Evolutionary conservation across 1,139 yeast genomes (phyloP).

Genomic region (Pichia sp.): DNA sequence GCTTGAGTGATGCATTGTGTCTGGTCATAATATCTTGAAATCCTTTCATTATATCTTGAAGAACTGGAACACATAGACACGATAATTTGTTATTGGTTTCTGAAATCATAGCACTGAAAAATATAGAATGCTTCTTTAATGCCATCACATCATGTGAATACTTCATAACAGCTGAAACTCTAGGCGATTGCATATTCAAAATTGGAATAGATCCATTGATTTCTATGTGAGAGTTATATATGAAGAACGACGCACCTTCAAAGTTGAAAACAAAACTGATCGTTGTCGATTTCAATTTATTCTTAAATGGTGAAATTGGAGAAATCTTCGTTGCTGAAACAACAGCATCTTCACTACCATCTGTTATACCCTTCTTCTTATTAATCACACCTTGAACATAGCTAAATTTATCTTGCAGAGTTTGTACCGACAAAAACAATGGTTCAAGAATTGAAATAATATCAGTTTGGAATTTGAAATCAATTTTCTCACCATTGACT

Average conservation of each 20-base stretch:
- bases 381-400: constrained; percentile 4
- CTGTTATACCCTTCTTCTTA: not conserved
- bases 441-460: constrained; percentile 26
- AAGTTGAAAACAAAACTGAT: constrained; percentile 55
- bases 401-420: constrained; percentile 26
- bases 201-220: constrained; percentile 45
- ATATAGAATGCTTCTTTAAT: constrained; percentile 43
- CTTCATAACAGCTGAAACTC: constrained; percentile 55
- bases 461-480: constrained; percentile 50
- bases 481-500: constrained; percentile 65
- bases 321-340: not conserved
- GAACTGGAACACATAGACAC: constrained; percentile 78
- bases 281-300: constrained; percentile 25
- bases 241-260: constrained; percentile 68
- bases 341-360: not conserved
- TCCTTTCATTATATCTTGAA: constrained; percentile 55
- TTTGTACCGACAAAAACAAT: constrained; percentile 22
- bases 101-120: constrained; percentile 59
- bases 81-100: constrained; percentile 70
- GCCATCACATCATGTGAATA: constrained; percentile 34
- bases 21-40: constrained; percentile 31
- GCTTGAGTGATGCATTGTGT: constrained; percentile 5
- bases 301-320: not conserved
- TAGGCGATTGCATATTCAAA: constrained; percentile 72
- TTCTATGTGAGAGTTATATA: constrained; percentile 46